Evolutionary conservation across 2,329 filamentous ascomycete genomes (phyloP), one percentile per base, ranked within the genome.

Genomic region (Epichloe baconii): DNA sequence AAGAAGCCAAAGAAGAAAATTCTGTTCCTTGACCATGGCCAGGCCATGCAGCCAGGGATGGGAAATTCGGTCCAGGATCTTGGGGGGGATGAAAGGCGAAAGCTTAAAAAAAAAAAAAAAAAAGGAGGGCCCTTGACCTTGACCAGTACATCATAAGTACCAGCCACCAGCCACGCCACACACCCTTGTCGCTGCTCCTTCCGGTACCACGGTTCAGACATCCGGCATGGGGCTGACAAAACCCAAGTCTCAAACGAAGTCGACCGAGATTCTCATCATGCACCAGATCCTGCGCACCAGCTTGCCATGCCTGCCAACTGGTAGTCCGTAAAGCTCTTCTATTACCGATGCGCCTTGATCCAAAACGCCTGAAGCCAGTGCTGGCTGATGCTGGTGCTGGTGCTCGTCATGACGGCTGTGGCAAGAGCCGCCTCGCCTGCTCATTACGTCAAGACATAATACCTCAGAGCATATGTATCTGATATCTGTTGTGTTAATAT

Each of bases 1-100:
- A 53, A 48, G 35, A 50, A 47, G 31, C 36, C 42, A 12, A 51
- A 43, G 44, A 48, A 52, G 40, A 41, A 44, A 50, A 43, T 38
- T 47, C 40, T 50, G 36, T 38, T 48, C n/a, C 49, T 38, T 40
- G 34, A 15, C 42, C 48, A 44, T 36, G 50, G 44, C 53, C 53
- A 50, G 49, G 8, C 3, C 1, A 31, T 31, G 26, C 26, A 31
- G 26, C 26, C 26, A 31, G 36, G 47, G 44, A 48, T 45, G 51
- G 53, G 49, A 53, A 49, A 53, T 53, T 56, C 44, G 36, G 46
- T 44, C 51, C 50, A 45, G 52, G 40, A 53, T 49, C 40, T 53
- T 49, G 47, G 52, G 47, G 37, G 4, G 5, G 6, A 52, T 46
- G 42, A 51, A 53, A 31, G 45, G 17, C 34, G 15, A 26, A 26